A percentile compares a stretch with the other conserved stretches of the same genome.
phyloP scores from a whole-genome alignment of 2,329 filamentous ascomycete genomes.

The Aureobasidium sp. region DNA sequence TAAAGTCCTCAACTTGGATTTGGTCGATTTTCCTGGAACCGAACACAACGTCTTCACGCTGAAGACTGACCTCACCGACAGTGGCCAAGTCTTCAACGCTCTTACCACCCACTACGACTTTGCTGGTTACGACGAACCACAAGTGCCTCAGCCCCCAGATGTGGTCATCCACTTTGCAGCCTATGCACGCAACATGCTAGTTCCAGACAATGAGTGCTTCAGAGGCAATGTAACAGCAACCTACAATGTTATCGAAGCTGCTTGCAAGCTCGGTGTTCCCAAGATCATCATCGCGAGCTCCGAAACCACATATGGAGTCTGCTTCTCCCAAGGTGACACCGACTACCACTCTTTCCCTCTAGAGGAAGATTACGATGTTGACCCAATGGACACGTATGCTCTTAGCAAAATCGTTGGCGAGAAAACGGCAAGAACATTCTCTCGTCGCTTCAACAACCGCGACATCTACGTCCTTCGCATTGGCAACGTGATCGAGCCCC shows the following conservation, averaged over 20 bases:
- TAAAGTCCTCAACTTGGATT: constrained; percentile 50
- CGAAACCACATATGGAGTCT: constrained; percentile 56
- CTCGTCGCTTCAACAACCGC: constrained; percentile 45
- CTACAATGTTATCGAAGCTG: constrained; percentile 58
- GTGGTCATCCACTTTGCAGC: constrained; percentile 58
- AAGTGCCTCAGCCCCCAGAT: constrained; percentile 44
- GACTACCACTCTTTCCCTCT: constrained; percentile 54
- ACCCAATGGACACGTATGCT: constrained; percentile 57
- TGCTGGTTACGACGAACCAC: constrained; percentile 40
- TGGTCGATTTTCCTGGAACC: constrained; percentile 35
- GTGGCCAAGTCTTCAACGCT: constrained; percentile 51
- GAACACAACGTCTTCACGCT: constrained; percentile 43
- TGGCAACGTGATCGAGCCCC: constrained; percentile 55
- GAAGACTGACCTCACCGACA: constrained; percentile 49
- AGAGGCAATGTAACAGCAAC: constrained; percentile 48
- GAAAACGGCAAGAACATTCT: constrained; percentile 50
- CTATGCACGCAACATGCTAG: constrained; percentile 54
- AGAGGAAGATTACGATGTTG: constrained; percentile 52
- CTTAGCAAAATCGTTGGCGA: constrained; percentile 55
- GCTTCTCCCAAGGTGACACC: constrained; percentile 52
- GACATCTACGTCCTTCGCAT: constrained; percentile 58
- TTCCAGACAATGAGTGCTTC: constrained; percentile 55
- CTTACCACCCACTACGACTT: constrained; percentile 52
- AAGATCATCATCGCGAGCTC: constrained; percentile 56
- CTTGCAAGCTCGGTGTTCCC: constrained; percentile 53